Conservation (phyloP, 768 basidiomycete species). For the Agaricus subrufescens region DNA sequence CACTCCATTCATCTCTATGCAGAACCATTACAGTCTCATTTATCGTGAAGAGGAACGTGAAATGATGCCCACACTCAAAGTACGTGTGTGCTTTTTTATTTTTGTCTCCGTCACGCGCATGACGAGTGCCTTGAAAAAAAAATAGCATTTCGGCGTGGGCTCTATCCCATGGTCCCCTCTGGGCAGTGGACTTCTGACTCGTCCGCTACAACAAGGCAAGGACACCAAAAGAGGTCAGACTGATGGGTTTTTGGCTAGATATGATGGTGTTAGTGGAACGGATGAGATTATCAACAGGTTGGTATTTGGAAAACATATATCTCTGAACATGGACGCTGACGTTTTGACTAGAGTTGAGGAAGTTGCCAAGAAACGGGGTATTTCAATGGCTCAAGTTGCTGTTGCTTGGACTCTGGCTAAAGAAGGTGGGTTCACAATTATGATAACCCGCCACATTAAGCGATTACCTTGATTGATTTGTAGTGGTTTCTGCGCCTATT, state of each 20-base stretch:
- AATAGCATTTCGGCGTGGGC: slow-evolving; percentile 47
- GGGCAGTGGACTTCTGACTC: slow-evolving; percentile 43
- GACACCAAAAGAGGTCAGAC: slow-evolving; percentile 34
- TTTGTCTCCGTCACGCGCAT: no score
- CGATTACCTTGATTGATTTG: not conserved
- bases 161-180: slow-evolving; percentile 59
- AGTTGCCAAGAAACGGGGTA: slow-evolving; percentile 45
- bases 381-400: slow-evolving; percentile 54
- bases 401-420: slow-evolving; percentile 48
- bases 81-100: slow-evolving; percentile 9
- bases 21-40: slow-evolving; percentile 57
- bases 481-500: slow-evolving; percentile 53
- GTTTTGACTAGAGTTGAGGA: slow-evolving; percentile 41
- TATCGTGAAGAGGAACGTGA: slow-evolving; percentile 66
- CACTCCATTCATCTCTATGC: slow-evolving; percentile 65
- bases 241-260: slow-evolving; percentile 28
- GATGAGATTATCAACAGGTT: slow-evolving; percentile 37
- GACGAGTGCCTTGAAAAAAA: not conserved
- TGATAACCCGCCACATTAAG: not conserved
- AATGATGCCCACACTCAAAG: slow-evolving; percentile 58
- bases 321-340: not conserved
- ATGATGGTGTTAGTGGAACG: slow-evolving; percentile 20
- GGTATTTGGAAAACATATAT: not conserved
- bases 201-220: slow-evolving; percentile 24
- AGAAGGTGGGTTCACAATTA: slow-evolving; percentile 22